A percentile compares a stretch with the other conserved stretches of the same genome.
Evolutionary conservation across 163 green algal genomes (phyloP).

Genomic region (Prototheca wickerhamii): DNA sequence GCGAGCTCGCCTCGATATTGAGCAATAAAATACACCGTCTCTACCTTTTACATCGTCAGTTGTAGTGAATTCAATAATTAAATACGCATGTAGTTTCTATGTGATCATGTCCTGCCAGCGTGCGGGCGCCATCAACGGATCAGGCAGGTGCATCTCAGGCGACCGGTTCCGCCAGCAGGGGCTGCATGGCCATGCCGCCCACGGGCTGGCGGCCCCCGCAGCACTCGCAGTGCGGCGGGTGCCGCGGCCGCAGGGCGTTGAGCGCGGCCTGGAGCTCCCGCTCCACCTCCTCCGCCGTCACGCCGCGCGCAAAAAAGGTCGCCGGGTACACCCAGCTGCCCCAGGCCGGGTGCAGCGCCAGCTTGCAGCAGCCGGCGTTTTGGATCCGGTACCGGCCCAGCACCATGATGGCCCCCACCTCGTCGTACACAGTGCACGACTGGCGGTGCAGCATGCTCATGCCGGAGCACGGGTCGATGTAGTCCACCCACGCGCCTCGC

Average conservation of each 20-base stretch:
- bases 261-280: not conserved
- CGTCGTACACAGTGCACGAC: slow-evolving; percentile 55
- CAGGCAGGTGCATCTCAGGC: not conserved
- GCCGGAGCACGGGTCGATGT: slow-evolving; percentile 86
- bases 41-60: no score
- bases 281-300: slow-evolving; percentile 30
- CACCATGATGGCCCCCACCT: slow-evolving; percentile 76
- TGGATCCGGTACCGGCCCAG: slow-evolving; percentile 72
- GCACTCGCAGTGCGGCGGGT: not conserved
- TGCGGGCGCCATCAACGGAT: not conserved
- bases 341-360: slow-evolving; percentile 85
- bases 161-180: not conserved
- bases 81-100: not conserved
- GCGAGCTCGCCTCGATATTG: not conserved
- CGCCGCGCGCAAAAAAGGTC: slow-evolving; percentile 80
- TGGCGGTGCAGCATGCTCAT: slow-evolving; percentile 7
- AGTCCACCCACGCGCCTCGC: slow-evolving; percentile 77
- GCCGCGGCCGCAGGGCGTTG: not conserved
- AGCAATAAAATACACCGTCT: not conserved
- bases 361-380: slow-evolving; percentile 92
- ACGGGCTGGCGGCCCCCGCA: no score
- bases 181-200: not conserved
- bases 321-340: slow-evolving; percentile 86
- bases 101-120: not conserved
- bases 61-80: no score